These are phyloP conservation scores for Ascobolus immersus DNA, from an alignment of 495 filamentous ascomycete species.

Conservation along the genomic window DNA sequence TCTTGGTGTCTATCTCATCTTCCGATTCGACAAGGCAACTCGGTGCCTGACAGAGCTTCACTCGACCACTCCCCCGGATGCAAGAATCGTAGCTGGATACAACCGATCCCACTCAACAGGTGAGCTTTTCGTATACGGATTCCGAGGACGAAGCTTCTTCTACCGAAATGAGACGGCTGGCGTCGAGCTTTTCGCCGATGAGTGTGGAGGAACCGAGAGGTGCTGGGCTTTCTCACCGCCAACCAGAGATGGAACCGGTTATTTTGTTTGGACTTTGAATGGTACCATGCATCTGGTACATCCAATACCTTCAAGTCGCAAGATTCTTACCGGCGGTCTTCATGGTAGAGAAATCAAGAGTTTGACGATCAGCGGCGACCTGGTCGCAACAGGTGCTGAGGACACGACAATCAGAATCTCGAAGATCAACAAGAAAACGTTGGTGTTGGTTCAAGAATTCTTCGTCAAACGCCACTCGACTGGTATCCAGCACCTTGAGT, in stretches of 20 bases:
- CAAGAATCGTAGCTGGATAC: too few relatives aligned
- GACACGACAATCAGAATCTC: conserved; percentile 65
- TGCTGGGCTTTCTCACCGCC: conserved; percentile 38
- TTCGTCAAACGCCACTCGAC: conserved; percentile 39
- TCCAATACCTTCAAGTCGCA: conserved; percentile 5
- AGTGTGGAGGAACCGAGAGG: conserved; percentile 65
- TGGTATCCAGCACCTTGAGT: conserved; percentile 59
- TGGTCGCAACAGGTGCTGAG: conserved; percentile 67
- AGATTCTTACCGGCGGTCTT: conserved; percentile 35
- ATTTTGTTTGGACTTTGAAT: conserved; percentile 31
- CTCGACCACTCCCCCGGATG: too few relatives aligned
- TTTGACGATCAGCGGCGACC: conserved; percentile 26
- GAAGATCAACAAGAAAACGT: too few relatives aligned
- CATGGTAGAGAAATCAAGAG: conserved; percentile 82
- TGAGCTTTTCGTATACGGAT: conserved; percentile 52
- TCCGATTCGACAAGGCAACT: too few relatives aligned
- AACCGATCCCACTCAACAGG: too few relatives aligned
- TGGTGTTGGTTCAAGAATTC: conserved; percentile 10
- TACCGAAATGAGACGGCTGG: conserved; percentile 47
- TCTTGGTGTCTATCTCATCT: too few relatives aligned
- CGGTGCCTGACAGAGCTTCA: too few relatives aligned
- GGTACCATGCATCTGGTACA: neutral
- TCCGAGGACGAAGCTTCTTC: conserved; percentile 49
- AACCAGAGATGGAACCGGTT: conserved; percentile 8
- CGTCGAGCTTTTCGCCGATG: conserved; percentile 37